Percentiles rank a stretch among this genome's conserved stretches.
Conservation (phyloP, 495 filamentous ascomycete species). For the Trichocladium uniseriatum region DNA sequence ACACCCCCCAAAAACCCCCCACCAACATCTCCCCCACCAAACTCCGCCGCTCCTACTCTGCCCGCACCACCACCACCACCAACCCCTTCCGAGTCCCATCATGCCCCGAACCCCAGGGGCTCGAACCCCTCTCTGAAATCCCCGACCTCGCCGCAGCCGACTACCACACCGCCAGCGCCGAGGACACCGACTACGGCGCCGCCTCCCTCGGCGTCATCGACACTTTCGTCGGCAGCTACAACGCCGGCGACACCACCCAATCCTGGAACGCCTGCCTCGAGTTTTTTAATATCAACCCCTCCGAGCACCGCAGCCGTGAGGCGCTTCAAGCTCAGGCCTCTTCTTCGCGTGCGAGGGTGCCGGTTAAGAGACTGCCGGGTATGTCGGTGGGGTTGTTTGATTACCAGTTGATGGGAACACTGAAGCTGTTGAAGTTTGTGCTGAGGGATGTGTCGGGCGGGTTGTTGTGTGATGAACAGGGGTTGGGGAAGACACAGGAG, state of each 20-base stretch:
- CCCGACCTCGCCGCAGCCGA: background rate
- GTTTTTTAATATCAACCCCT: constrained; percentile 15
- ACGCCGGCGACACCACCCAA: constrained; percentile 9
- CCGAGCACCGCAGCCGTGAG: constrained; percentile 4
- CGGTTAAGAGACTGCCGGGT: constrained; percentile 16
- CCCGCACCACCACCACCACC: too few relatives aligned
- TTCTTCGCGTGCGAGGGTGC: too few relatives aligned
- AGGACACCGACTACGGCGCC: constrained; percentile 18
- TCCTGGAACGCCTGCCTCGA: constrained; percentile 11
- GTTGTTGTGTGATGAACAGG: constrained; percentile 22
- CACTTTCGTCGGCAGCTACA: constrained; percentile 19
- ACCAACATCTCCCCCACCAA: background rate
- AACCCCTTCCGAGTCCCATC: too few relatives aligned
- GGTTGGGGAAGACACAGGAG: constrained; percentile 24
- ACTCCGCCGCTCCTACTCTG: too few relatives aligned
- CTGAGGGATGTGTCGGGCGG: constrained; percentile 17
- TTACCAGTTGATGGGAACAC: constrained; percentile 23
- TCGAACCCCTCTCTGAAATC: background rate
- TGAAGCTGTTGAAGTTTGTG: constrained; percentile 11
- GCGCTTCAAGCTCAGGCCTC: background rate
- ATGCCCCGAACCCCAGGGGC: too few relatives aligned
- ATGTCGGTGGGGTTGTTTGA: constrained; percentile 20
- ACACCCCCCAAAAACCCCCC: background rate
- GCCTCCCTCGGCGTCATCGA: constrained; percentile 11
- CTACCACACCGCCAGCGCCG: background rate